Evolutionary conservation across 139 green algal genomes (phyloP).

Genomic region (Tetradesmus lagerheimii): DNA sequence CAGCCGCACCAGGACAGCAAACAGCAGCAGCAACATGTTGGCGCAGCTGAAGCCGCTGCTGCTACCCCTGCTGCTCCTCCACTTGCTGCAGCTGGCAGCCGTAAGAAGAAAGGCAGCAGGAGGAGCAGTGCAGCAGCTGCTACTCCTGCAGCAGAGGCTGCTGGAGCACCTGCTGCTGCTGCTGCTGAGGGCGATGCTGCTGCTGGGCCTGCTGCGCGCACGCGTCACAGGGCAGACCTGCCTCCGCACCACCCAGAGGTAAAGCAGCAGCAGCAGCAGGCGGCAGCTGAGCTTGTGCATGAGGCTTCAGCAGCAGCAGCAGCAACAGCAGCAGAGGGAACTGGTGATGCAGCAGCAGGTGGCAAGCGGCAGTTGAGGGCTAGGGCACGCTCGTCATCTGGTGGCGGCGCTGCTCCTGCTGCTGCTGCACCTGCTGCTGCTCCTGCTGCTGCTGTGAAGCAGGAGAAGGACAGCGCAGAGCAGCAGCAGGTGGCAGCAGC

Average conservation of each 20-base stretch:
- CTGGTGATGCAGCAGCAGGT: not conserved
- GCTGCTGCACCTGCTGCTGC: not conserved
- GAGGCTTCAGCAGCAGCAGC: not conserved
- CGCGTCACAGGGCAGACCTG: not conserved
- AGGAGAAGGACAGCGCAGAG: not conserved
- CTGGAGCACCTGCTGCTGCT: not conserved
- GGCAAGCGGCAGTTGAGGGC: not conserved
- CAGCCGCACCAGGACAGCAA: too few relatives aligned
- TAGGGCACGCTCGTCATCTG: not conserved
- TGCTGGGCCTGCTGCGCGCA: not conserved
- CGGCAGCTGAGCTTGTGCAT: not conserved
- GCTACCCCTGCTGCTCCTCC: not conserved
- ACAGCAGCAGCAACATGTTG: too few relatives aligned
- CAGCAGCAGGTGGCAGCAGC: not conserved
- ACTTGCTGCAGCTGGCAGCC: not conserved
- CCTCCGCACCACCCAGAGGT: not conserved
- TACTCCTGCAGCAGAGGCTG: not conserved
- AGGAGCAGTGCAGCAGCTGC: not conserved
- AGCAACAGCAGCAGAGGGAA: not conserved
- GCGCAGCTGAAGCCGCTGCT: too few relatives aligned
- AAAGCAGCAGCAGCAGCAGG: not conserved
- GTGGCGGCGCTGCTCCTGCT: not conserved
- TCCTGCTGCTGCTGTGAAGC: conserved; percentile 3
- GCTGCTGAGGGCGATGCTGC: not conserved
- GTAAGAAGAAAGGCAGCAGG: not conserved